These are phyloP conservation scores for Chondrostereum purpureum DNA, from an alignment of 1,284 basidiomycete genomes.

Conservation along the genomic window DNA sequence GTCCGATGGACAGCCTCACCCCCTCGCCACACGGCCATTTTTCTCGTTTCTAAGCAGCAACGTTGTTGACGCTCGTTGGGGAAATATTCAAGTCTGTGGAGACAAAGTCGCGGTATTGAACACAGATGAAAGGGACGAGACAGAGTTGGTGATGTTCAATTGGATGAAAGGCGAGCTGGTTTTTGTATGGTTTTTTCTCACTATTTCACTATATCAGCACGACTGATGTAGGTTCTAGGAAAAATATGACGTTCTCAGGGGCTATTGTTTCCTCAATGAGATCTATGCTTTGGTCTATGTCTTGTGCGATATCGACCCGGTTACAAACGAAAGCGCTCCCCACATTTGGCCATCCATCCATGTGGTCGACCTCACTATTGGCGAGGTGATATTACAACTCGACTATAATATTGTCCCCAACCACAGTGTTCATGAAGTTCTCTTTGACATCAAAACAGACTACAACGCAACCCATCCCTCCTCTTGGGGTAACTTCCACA, in stretches of 20 bases:
- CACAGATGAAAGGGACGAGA: neutral
- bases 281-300: neutral
- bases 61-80: neutral
- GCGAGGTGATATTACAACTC: neutral
- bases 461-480: neutral
- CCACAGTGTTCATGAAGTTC: neutral
- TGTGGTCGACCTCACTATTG: neutral
- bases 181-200: neutral
- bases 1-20: neutral
- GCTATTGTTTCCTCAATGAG: neutral
- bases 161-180: neutral
- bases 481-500: neutral
- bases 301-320: neutral
- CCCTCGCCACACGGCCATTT: neutral
- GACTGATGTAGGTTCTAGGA: too few species aligned
- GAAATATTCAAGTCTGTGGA: neutral
- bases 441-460: neutral
- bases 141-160: neutral
- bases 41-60: neutral
- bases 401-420: neutral
- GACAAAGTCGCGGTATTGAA: neutral
- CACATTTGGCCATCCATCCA: neutral
- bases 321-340: neutral
- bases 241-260: neutral
- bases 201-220: too few species aligned